Evolutionary conservation across 805 yeast species (phyloP).

Genomic region (Starmera dryadoides): DNA sequence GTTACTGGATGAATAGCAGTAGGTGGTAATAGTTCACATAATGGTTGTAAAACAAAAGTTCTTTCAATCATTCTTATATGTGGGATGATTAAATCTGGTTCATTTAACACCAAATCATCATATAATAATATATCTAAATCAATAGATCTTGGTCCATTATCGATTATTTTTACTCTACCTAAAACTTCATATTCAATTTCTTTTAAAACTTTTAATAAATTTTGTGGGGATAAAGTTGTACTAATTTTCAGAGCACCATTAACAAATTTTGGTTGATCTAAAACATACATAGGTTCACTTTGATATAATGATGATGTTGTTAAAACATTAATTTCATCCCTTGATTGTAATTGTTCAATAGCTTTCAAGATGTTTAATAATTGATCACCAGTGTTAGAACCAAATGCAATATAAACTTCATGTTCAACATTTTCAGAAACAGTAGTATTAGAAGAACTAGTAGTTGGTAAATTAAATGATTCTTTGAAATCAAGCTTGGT

Average conservation of each 20-base stretch:
- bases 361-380: conserved; percentile 54
- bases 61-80: conserved; percentile 86
- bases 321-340: conserved; percentile 32
- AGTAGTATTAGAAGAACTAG: conserved; percentile 27
- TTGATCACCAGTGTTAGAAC: conserved; percentile 78
- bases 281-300: conserved; percentile 88
- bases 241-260: conserved; percentile 72
- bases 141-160: conserved; percentile 88
- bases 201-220: conserved; percentile 55
- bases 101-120: conserved; percentile 41
- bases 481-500: conserved; percentile 1
- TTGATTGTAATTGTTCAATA: conserved; percentile 33
- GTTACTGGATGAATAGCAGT: conserved; percentile 73
- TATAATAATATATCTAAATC: conserved; percentile 84
- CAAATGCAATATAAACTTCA: conserved; percentile 75
- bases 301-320: conserved; percentile 74
- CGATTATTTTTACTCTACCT: conserved; percentile 66
- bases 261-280: conserved; percentile 72
- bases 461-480: conserved; percentile 15
- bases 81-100: conserved; percentile 62
- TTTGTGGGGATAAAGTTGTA: conserved; percentile 61
- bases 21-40: conserved; percentile 72
- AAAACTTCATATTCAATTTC: conserved; percentile 69
- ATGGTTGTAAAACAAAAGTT: conserved; percentile 83
- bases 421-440: conserved; percentile 26